Percentiles rank a stretch among this genome's conserved stretches.
phyloP scores from a whole-genome alignment of 2,329 filamentous ascomycete genomes.

The Hymenoscyphus linearis region DNA sequence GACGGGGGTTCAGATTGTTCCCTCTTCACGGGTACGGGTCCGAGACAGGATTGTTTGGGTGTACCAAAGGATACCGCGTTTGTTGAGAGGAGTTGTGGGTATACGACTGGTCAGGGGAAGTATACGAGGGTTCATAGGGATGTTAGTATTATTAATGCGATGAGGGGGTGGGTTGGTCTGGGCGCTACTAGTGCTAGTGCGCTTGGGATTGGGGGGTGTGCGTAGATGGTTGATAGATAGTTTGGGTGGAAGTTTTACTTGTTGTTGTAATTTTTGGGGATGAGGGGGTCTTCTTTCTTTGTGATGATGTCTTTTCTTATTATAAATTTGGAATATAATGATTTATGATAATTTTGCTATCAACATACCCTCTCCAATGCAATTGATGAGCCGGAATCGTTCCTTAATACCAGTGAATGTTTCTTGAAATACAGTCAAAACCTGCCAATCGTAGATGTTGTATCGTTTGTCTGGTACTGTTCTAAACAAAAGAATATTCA shows the following conservation, averaged over 20 bases:
- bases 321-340: neutral
- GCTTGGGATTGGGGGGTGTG: conserved; percentile 27
- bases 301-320: too few relatives aligned
- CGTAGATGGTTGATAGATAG: neutral
- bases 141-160: conserved; percentile 29
- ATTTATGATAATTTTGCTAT: too few relatives aligned
- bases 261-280: too few relatives aligned
- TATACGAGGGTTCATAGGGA: conserved; percentile 30
- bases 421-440: too few relatives aligned
- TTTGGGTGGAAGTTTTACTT: too few relatives aligned
- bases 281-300: too few relatives aligned
- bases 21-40: conserved; percentile 23
- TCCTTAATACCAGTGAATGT: conserved; percentile 80
- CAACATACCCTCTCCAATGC: conserved; percentile 82
- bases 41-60: conserved; percentile 23
- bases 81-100: conserved; percentile 24
- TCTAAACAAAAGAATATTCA: too few relatives aligned
- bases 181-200: conserved; percentile 19
- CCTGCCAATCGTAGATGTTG: too few relatives aligned
- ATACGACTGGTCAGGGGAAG: conserved; percentile 19
- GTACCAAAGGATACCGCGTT: conserved; percentile 27
- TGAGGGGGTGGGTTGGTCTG: conserved; percentile 30
- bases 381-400: conserved; percentile 85
- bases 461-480: too few relatives aligned
- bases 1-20: conserved; percentile 28